A percentile compares a stretch with the other conserved stretches of the same genome.
phyloP scores from a whole-genome alignment of 1,284 basidiomycete genomes.

The Ustilago esculenta region DNA sequence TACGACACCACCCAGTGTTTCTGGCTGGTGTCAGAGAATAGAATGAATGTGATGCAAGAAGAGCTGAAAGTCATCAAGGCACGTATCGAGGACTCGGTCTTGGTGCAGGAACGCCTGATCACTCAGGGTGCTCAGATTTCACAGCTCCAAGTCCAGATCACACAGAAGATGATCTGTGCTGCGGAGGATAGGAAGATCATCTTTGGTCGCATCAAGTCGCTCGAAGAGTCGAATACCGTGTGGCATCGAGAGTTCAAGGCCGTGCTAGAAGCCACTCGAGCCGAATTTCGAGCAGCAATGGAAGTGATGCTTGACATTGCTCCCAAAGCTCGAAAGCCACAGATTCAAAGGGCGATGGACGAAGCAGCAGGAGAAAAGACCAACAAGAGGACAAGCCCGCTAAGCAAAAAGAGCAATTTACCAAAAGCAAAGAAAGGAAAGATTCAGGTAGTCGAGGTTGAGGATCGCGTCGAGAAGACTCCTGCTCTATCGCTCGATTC shows the following conservation, averaged over 20 bases:
- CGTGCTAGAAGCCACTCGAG: slow-evolving; percentile 9
- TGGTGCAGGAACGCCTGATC: slow-evolving; percentile 9
- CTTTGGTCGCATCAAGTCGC: slow-evolving; percentile 13
- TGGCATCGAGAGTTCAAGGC: slow-evolving; percentile 10
- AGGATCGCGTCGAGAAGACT: background rate
- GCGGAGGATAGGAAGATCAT: slow-evolving; percentile 19
- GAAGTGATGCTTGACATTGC: slow-evolving; percentile 5
- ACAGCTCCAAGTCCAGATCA: slow-evolving; percentile 19
- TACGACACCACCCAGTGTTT: slow-evolving; percentile 25
- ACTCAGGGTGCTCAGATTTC: slow-evolving; percentile 4
- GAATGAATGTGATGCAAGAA: slow-evolving; percentile 14
- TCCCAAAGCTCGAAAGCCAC: background rate
- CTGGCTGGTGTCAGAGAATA: slow-evolving; percentile 26
- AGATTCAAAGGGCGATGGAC: background rate
- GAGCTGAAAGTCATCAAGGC: slow-evolving; percentile 5
- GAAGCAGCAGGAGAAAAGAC: background rate
- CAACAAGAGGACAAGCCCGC: slow-evolving; percentile 9
- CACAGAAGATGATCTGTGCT: slow-evolving; percentile 12
- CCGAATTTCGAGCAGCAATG: slow-evolving; percentile 11
- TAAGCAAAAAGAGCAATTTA: slow-evolving; percentile 12
- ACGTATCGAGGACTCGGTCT: background rate
- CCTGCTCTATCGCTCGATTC: too few relatives aligned
- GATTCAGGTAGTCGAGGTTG: background rate
- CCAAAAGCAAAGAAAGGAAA: slow-evolving; percentile 17
- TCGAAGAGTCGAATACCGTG: slow-evolving; percentile 13